phyloP scores from a whole-genome alignment of 1,284 basidiomycete genomes.

The Rhodotorula glutinis region DNA sequence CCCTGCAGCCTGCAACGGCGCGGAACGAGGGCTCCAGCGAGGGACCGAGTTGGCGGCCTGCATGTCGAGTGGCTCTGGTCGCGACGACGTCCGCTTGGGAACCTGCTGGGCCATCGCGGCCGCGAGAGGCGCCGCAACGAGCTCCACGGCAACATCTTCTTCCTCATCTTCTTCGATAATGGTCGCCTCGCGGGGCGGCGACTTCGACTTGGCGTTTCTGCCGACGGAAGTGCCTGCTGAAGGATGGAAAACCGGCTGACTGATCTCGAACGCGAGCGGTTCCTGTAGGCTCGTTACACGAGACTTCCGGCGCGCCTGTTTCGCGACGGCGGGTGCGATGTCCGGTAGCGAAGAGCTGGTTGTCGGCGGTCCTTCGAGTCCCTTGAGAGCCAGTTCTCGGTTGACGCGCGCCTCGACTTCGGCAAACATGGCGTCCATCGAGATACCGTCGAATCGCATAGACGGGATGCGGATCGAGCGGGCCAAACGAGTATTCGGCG shows the following conservation, averaged over 20 bases:
- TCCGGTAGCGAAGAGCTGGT: not conserved
- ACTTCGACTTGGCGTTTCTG: not conserved
- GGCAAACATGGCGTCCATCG: slow-evolving; percentile 41
- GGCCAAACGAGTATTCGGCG: not conserved
- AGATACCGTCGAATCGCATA: slow-evolving; percentile 42
- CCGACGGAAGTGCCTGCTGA: not conserved
- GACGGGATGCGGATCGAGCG: slow-evolving; percentile 33
- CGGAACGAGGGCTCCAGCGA: slow-evolving; percentile 2
- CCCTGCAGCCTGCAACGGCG: slow-evolving; percentile 11
- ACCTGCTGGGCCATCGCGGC: slow-evolving; percentile 7
- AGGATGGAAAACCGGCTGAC: not conserved
- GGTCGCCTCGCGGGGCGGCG: not conserved
- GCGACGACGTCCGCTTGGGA: slow-evolving; percentile 29
- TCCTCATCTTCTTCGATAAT: not conserved
- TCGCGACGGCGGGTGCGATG: not conserved
- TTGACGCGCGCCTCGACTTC: slow-evolving; percentile 39
- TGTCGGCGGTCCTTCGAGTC: not conserved
- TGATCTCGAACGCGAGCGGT: slow-evolving; percentile 11
- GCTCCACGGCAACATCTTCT: not conserved
- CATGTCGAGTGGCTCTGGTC: slow-evolving; percentile 33
- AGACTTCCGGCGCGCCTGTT: slow-evolving; percentile 18
- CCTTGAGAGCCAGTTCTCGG: slow-evolving; percentile 2
- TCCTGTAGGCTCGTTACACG: slow-evolving; percentile 34
- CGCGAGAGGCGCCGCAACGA: not conserved
- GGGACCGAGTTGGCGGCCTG: slow-evolving; percentile 26